Percentiles rank a stretch among this genome's conserved stretches.
Conservation (phyloP, 257 asterid species). For the Solanum sejunctum region DNA sequence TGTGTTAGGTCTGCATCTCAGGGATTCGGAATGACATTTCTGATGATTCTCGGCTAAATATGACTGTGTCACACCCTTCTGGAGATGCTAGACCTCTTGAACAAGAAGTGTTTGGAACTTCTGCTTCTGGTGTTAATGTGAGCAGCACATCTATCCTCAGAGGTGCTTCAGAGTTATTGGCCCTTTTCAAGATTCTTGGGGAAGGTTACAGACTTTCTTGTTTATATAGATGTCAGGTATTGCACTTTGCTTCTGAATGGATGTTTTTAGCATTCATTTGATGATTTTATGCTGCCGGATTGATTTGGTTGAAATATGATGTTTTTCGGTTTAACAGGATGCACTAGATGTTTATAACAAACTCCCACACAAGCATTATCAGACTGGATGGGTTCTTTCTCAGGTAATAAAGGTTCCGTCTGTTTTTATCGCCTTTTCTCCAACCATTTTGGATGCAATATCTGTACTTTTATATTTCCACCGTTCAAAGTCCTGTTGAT, state of each 20-base stretch:
- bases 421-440: not conserved
- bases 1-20: constrained; percentile 14
- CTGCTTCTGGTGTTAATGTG: constrained; percentile 30
- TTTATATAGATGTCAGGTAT: constrained; percentile 81
- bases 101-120: constrained; percentile 42
- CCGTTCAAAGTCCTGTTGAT: not conserved
- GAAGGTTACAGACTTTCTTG: constrained; percentile 88
- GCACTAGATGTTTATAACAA: constrained; percentile 62
- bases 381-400: constrained; percentile 95
- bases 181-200: constrained; percentile 74
- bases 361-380: constrained; percentile 83
- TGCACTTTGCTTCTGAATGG: constrained; percentile 1
- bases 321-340: constrained; percentile 44
- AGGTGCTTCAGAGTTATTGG: constrained; percentile 67
- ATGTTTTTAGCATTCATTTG: not conserved
- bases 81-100: constrained; percentile 49
- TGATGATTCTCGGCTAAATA: constrained; percentile 60
- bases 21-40: constrained; percentile 51
- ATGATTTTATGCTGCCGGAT: not conserved
- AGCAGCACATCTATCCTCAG: constrained; percentile 40
- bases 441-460: not conserved
- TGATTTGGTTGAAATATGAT: not conserved
- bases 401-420: constrained; percentile 33
- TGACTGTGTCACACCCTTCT: constrained; percentile 33
- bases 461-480: not conserved